These are phyloP conservation scores for Vanrija humicola DNA, from an alignment of 1,284 basidiomycete species.

Conservation along the genomic window DNA sequence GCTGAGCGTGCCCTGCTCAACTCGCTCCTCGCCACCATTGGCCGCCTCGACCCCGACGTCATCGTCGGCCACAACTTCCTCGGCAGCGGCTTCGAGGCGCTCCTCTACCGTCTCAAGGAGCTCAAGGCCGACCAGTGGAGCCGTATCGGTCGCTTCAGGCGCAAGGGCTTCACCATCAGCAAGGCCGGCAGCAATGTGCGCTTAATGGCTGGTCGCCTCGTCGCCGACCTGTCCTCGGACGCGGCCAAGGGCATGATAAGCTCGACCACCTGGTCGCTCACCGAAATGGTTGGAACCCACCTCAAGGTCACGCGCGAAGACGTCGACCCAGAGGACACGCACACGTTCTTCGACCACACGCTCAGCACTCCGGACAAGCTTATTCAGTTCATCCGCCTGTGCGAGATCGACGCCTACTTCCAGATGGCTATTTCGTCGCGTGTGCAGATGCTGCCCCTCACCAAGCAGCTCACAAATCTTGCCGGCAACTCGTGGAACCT, in stretches of 20 bases:
- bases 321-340: constrained; percentile 93
- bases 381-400: constrained; percentile 83
- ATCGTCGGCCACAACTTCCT: constrained; percentile 93
- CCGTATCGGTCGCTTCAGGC: constrained; percentile 84
- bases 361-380: constrained; percentile 73
- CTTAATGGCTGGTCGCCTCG: constrained; percentile 77
- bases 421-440: constrained; percentile 92
- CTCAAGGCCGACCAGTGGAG: constrained; percentile 91
- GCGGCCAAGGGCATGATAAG: constrained; percentile 92
- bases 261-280: constrained; percentile 95
- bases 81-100: constrained; percentile 84
- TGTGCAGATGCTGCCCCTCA: constrained; percentile 84
- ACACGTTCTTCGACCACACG: constrained; percentile 81
- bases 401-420: constrained; percentile 89
- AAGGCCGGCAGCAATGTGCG: constrained; percentile 79
- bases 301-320: constrained; percentile 81
- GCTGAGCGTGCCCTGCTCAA: constrained; percentile 85
- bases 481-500: constrained; percentile 98
- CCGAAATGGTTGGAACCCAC: constrained; percentile 92
- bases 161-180: constrained; percentile 65
- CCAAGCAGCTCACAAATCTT: constrained; percentile 92
- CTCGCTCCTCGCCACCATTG: constrained; percentile 73
- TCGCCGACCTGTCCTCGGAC: constrained; percentile 91
- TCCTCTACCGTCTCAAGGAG: constrained; percentile 87
- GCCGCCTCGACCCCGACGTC: constrained; percentile 88